A percentile compares a stretch with the other conserved stretches of the same genome.
These are phyloP conservation scores for Monilinia fructicola DNA, from an alignment of 2,329 filamentous ascomycete species.

Conservation along the genomic window DNA sequence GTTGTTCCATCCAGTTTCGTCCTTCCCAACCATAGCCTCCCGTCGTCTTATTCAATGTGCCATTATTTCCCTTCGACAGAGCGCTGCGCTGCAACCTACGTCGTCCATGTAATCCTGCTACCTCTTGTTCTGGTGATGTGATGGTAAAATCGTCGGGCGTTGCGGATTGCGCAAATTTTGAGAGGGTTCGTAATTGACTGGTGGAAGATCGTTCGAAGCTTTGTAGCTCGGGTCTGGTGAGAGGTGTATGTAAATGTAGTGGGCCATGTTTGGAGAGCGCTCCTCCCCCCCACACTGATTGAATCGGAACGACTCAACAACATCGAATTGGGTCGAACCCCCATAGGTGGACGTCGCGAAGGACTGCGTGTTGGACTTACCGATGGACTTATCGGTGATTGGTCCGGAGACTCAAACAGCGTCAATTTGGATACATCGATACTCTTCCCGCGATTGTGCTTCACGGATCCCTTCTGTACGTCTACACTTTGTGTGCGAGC, in stretches of 20 bases:
- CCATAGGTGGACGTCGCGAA: constrained; percentile 24
- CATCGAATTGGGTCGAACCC: constrained; percentile 58
- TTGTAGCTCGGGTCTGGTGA: constrained; percentile 72
- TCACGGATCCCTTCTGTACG: constrained; percentile 52
- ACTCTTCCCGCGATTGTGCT: constrained; percentile 38
- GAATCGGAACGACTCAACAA: constrained; percentile 59
- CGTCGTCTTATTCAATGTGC: constrained; percentile 48
- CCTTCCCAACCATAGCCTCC: constrained; percentile 71
- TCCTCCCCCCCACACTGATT: constrained; percentile 37
- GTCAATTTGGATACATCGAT: constrained; percentile 26
- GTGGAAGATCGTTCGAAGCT: constrained; percentile 86
- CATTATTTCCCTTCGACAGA: constrained; percentile 40
- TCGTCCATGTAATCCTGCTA: constrained; percentile 82
- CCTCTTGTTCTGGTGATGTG: constrained; percentile 75
- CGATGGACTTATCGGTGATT: not conserved
- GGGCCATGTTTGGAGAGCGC: constrained; percentile 20
- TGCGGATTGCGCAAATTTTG: constrained; percentile 73
- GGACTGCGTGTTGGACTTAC: constrained; percentile 22
- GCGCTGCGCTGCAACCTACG: constrained; percentile 73
- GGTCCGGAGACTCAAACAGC: constrained; percentile 20
- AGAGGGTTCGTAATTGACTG: constrained; percentile 82
- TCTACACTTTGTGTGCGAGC: constrained; percentile 58
- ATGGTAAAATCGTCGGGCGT: constrained; percentile 80
- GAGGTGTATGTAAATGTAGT: constrained; percentile 43
- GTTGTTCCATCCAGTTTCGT: constrained; percentile 98